Percentiles rank a stretch among this genome's conserved stretches.
Evolutionary conservation across 1,139 yeast species (phyloP).

Genomic region (Fermentozyma sake): DNA sequence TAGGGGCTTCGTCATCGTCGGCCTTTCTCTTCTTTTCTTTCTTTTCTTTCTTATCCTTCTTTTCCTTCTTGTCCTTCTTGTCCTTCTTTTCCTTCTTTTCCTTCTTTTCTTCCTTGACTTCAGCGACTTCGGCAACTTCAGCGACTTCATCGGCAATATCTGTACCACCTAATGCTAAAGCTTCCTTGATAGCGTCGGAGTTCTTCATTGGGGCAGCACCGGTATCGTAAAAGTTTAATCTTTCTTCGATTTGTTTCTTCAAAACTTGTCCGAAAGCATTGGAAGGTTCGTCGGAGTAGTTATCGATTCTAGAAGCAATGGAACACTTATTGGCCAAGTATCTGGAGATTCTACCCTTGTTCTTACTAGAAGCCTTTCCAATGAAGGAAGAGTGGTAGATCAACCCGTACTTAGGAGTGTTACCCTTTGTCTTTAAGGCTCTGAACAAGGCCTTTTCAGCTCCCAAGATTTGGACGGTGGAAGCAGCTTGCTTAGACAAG

Average conservation of each 20-base stretch:
- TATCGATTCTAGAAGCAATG: conserved; percentile 97
- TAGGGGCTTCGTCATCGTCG: conserved; percentile 36
- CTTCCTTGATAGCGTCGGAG: conserved; percentile 88
- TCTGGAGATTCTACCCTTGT: conserved; percentile 98
- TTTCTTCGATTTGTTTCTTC: conserved; percentile 96
- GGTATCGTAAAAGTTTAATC: conserved; percentile 91
- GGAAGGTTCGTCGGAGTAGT: conserved; percentile 83
- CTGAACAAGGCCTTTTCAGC: conserved; percentile 99
- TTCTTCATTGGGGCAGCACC: conserved; percentile 97
- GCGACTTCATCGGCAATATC: conserved; percentile 23
- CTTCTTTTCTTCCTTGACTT: conserved; percentile 47
- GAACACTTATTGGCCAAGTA: conserved; percentile 98
- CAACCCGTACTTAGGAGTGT: conserved; percentile 97
- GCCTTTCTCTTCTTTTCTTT: conserved; percentile 53
- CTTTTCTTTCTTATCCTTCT: conserved; percentile 53
- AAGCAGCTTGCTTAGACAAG: conserved; percentile 96
- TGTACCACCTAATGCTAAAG: conserved; percentile 62
- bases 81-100: conserved; percentile 53
- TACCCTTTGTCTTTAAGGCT: conserved; percentile 96
- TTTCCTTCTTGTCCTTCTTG: conserved; percentile 48
- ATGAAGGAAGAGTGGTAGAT: conserved; percentile 95
- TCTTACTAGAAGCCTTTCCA: conserved; percentile 94
- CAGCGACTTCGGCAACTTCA: conserved; percentile 28
- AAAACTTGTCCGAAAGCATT: conserved; percentile 86
- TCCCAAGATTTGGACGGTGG: conserved; percentile 96